Base-by-base conservation (phyloP, 129 eudicot genomes). In the Helianthus tuberosus region DNA sequence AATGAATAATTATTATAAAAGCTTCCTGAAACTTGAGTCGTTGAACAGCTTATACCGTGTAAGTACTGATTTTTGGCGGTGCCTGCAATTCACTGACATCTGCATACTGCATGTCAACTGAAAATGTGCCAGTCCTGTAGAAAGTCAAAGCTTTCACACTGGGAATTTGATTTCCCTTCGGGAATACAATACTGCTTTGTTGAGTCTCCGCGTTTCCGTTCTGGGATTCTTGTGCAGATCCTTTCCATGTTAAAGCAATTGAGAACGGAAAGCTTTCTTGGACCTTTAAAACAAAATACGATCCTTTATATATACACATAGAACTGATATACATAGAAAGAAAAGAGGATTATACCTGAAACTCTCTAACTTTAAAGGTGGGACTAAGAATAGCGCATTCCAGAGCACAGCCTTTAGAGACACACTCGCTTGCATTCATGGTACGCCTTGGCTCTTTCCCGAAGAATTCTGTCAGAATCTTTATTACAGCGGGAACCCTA, bases 341-440 rank as follows among this genome's bases (percentile, higher is more conserved):
- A 64, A 7, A 66, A 12, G 11, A 0, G 9, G 3, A 14, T 46
- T 43, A 53, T 78, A 93, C 98, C 96, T 88, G 92, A 51, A 90
- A 93, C 3, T 93, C 98, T 74, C 89, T 77, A 60, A 93, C 98
- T 90, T 93, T 90, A 57, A 93, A 93, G 7, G 96, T 88, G 6
- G 98, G 98, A 57, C 96, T 90, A 3, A 93, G 89, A 81, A 88
- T 90, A 38, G 98, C 98, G 43, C 98, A 93, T 55, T 93, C 80
- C 17, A 93, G 77, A 36, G 96, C 98, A 75, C 92, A 78, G 2
- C 98, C 98, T 79, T 90, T 93, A 3, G 98, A 87, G 36, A 93
- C 96, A 69, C 96, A 93, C 66, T 94, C 98, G 72, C 97, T 94
- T 1, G 98, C 97, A 44, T 94, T 94, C 98, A 88, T 94, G 60